Conservation (phyloP, 768 basidiomycete species). For the Mycena alexandri region DNA sequence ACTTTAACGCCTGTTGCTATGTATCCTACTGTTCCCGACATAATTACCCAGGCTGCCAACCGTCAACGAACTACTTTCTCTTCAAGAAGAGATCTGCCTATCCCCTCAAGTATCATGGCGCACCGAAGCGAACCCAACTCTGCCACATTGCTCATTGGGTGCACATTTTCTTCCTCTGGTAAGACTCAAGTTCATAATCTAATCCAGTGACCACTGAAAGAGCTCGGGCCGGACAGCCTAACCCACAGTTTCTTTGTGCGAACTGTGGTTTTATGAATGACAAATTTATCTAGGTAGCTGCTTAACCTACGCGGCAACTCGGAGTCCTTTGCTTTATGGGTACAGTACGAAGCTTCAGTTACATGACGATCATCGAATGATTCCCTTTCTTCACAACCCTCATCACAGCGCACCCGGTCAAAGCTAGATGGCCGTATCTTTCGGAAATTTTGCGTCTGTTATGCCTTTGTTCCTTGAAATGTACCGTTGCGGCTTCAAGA, state of each 20-base stretch:
- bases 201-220: no score
- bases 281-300: no score
- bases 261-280: no score
- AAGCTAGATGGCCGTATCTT: constrained; percentile 4
- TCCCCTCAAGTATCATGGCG: no score
- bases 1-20: constrained; percentile 12
- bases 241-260: no score
- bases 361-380: constrained; percentile 4
- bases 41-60: background rate
- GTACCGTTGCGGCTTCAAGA: background rate
- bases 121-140: no score
- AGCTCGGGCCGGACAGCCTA: no score
- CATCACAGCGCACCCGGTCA: constrained; percentile 12
- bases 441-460: constrained; percentile 1
- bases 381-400: background rate
- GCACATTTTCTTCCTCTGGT: no score
- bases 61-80: background rate
- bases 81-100: background rate
- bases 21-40: constrained; percentile 10
- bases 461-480: background rate
- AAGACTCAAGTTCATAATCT: no score
- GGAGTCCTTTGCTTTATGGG: background rate
- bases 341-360: background rate
- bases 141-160: no score
- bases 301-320: background rate